Evolutionary conservation across 108 stramenopile genomes (phyloP).

Genomic region (Pseudonitzschia delicatissima): DNA sequence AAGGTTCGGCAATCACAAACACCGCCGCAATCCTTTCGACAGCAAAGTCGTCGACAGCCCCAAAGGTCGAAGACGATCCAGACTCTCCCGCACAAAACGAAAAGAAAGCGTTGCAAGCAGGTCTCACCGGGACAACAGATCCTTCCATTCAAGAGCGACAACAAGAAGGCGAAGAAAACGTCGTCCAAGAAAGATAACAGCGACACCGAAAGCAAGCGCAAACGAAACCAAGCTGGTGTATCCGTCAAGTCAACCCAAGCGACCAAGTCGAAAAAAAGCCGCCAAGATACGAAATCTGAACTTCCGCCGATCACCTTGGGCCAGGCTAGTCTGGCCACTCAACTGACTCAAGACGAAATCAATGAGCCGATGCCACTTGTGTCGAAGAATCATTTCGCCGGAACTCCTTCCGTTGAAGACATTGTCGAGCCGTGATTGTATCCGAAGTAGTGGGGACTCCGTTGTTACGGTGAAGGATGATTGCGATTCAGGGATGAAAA

Average conservation of each 20-base stretch:
- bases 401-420: slow-evolving; percentile 19
- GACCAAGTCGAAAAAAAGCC: slow-evolving; percentile 2
- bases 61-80: slow-evolving; percentile 29
- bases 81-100: slow-evolving; percentile 3
- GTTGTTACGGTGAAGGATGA: slow-evolving; percentile 17
- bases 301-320: not conserved
- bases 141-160: slow-evolving; percentile 22
- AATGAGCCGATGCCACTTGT: not conserved
- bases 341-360: slow-evolving; percentile 1
- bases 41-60: not conserved
- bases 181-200: not conserved
- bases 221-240: not conserved
- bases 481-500: not conserved
- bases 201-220: not conserved
- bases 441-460: slow-evolving; percentile 23
- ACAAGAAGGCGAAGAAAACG: slow-evolving; percentile 9
- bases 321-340: slow-evolving; percentile 5
- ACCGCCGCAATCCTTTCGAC: not conserved
- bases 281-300: not conserved
- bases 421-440: slow-evolving; percentile 23
- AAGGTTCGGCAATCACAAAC: not conserved
- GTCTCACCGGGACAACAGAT: slow-evolving; percentile 28
- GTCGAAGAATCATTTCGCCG: not conserved
- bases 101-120: not conserved
- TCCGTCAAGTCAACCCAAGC: not conserved